Conservation (phyloP, 805 yeast genomes). For the Kodamaea hsintzibuensis region DNA sequence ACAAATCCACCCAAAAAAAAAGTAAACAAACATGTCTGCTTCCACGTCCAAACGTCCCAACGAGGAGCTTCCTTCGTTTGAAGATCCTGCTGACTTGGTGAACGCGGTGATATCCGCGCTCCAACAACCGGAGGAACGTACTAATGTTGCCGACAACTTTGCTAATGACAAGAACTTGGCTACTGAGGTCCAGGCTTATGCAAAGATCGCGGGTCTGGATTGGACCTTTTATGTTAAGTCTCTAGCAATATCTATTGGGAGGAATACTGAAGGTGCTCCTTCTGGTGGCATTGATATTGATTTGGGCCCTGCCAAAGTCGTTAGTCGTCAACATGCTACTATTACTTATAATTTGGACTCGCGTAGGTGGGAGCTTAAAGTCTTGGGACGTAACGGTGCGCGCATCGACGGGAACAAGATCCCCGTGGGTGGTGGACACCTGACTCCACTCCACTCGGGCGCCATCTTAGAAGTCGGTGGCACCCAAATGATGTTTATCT, state of each 20-base stretch:
- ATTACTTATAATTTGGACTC: slow-evolving; percentile 73
- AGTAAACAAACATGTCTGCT: slow-evolving; percentile 3
- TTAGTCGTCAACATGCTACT: slow-evolving; percentile 84
- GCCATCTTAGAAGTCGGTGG: slow-evolving; percentile 93
- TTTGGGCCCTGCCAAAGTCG: slow-evolving; percentile 97
- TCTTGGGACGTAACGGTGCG: slow-evolving; percentile 90
- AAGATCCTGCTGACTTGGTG: slow-evolving; percentile 63
- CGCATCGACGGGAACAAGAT: slow-evolving; percentile 74
- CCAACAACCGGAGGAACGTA: slow-evolving; percentile 67
- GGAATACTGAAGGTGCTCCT: slow-evolving; percentile 58
- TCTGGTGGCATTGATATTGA: slow-evolving; percentile 65
- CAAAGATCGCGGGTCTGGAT: slow-evolving; percentile 86
- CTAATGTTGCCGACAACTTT: slow-evolving; percentile 70
- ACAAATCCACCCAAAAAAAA: background rate
- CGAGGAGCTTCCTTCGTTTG: slow-evolving; percentile 42
- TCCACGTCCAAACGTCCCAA: slow-evolving; percentile 13
- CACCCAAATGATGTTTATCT: slow-evolving; percentile 97
- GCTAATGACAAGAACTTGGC: slow-evolving; percentile 71
- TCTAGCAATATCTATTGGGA: slow-evolving; percentile 76
- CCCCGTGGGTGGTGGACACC: slow-evolving; percentile 47
- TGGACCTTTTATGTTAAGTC: slow-evolving; percentile 95
- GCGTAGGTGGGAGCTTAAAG: slow-evolving; percentile 83
- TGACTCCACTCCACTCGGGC: slow-evolving; percentile 75
- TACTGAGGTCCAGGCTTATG: slow-evolving; percentile 94
- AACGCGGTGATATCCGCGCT: slow-evolving; percentile 74